These are phyloP conservation scores for Rhizopogon sp. DNA, from an alignment of 768 basidiomycete species.

Conservation along the genomic window DNA sequence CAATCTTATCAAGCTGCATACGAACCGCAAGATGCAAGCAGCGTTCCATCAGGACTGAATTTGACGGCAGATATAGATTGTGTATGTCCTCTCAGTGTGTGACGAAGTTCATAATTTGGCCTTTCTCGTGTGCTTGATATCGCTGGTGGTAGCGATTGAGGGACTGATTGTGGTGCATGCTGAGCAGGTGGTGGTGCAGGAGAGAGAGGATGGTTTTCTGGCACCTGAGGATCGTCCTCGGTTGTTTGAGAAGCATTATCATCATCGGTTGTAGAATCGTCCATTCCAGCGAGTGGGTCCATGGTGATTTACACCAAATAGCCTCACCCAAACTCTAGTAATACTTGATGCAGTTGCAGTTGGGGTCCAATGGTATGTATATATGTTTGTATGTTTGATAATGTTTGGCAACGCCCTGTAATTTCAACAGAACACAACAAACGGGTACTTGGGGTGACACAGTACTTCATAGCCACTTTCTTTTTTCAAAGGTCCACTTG, in stretches of 20 bases:
- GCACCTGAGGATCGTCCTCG: slow-evolving; percentile 78
- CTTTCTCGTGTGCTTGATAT: slow-evolving; percentile 28
- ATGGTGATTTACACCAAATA: slow-evolving; percentile 5
- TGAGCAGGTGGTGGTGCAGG: slow-evolving; percentile 34
- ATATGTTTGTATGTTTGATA: slow-evolving; percentile 19
- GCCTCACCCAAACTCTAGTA: no score
- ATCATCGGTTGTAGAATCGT: slow-evolving; percentile 48
- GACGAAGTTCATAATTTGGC: slow-evolving; percentile 67
- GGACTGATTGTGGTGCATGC: slow-evolving; percentile 25
- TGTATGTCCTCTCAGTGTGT: slow-evolving; percentile 72
- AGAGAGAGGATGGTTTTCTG: slow-evolving; percentile 42
- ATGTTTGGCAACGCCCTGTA: slow-evolving; percentile 19
- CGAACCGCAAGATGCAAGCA: slow-evolving; percentile 86
- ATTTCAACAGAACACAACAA: slow-evolving; percentile 20
- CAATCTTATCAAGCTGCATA: slow-evolving; percentile 8
- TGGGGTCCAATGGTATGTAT: neutral
- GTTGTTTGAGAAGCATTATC: slow-evolving; percentile 79
- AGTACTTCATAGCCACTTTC: no score
- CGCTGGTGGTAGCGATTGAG: slow-evolving; percentile 29
- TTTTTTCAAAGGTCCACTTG: neutral
- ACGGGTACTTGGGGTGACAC: neutral
- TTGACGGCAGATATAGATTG: slow-evolving; percentile 84
- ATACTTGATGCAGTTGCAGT: no score
- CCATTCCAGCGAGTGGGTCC: slow-evolving; percentile 21
- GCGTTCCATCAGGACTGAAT: slow-evolving; percentile 84